Percentiles rank a stretch among this genome's conserved stretches.
Evolutionary conservation across 108 stramenopile genomes (phyloP).

Genomic region (Schizochytrium sp.): DNA sequence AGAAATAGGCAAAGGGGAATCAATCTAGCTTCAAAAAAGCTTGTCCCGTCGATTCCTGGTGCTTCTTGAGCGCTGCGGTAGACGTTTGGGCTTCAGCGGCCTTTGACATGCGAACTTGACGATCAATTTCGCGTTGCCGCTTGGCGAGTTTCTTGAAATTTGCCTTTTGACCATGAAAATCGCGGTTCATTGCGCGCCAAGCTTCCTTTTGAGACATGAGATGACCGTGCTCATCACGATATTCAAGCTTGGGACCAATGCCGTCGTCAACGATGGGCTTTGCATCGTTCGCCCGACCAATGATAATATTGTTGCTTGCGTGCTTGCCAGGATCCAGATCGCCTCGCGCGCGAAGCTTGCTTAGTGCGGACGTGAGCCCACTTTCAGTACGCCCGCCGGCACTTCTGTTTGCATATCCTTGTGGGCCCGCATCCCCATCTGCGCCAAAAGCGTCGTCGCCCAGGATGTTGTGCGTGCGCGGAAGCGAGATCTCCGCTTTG

Average conservation of each 20-base stretch:
- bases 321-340: background rate
- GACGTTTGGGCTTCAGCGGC: background rate
- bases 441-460: background rate
- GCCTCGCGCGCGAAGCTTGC: background rate
- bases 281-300: background rate
- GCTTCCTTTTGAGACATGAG: slow-evolving; percentile 86
- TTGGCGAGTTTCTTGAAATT: slow-evolving; percentile 89
- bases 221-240: slow-evolving; percentile 84
- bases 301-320: background rate
- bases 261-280: background rate
- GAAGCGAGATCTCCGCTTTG: background rate
- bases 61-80: background rate
- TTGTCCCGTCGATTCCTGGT: background rate
- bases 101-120: slow-evolving; percentile 17
- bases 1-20: too few species aligned
- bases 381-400: background rate
- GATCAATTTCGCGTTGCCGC: slow-evolving; percentile 29
- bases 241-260: slow-evolving; percentile 67
- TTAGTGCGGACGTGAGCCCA: background rate
- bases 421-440: background rate
- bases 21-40: background rate
- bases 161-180: slow-evolving; percentile 90
- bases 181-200: slow-evolving; percentile 86
- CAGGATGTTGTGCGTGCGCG: background rate
- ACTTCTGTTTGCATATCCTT: background rate